phyloP scores from a whole-genome alignment of 1,139 yeast species.

The Wickerhamiella pararugosa region DNA sequence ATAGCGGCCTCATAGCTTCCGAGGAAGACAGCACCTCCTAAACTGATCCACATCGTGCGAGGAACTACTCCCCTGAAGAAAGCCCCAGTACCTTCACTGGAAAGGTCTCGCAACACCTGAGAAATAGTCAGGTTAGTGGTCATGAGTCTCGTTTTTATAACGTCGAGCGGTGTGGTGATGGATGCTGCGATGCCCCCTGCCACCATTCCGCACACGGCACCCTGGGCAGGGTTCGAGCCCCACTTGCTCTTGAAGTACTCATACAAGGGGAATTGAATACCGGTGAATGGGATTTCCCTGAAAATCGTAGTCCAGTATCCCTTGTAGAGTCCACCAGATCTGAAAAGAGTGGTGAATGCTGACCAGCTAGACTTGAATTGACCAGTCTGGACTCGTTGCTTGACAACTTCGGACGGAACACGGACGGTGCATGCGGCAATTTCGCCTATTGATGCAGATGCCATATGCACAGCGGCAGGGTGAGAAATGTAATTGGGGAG shows the following conservation, averaged over 20 bases:
- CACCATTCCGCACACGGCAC: constrained; percentile 86
- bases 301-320: constrained; percentile 88
- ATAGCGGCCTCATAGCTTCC: constrained; percentile 76
- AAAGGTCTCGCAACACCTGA: constrained; percentile 33
- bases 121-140: constrained; percentile 38
- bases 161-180: constrained; percentile 82
- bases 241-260: constrained; percentile 53
- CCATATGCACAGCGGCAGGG: constrained; percentile 46
- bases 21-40: constrained; percentile 93
- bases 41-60: constrained; percentile 91
- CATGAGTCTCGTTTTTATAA: constrained; percentile 84
- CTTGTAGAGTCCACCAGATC: constrained; percentile 62
- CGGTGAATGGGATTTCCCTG: constrained; percentile 91
- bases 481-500: constrained; percentile 26
- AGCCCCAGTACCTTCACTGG: constrained; percentile 53
- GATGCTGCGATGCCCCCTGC: constrained; percentile 97
- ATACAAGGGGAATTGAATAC: constrained; percentile 87
- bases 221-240: constrained; percentile 34
- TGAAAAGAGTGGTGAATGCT: constrained; percentile 47
- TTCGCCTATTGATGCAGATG: constrained; percentile 79
- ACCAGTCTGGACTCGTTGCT: constrained; percentile 81
- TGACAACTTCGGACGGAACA: constrained; percentile 93
- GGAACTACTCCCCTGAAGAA: constrained; percentile 84
- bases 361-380: constrained; percentile 46
- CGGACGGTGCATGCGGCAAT: constrained; percentile 84